Evolutionary conservation across 257 asterid species (phyloP).

Genomic region (Nicotiana tomentosiformis): DNA sequence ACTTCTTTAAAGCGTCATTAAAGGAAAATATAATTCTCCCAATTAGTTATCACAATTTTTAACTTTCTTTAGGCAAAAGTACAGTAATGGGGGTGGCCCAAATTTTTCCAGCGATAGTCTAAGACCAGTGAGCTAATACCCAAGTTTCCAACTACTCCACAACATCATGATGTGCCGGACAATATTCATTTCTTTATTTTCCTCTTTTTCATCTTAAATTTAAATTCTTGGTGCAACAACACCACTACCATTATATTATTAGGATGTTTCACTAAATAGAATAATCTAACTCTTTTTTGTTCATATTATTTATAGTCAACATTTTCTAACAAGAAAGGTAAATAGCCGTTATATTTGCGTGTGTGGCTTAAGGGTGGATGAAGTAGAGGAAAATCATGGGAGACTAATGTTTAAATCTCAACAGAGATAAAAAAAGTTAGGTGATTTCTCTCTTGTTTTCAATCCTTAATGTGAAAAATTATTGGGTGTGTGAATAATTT

Average conservation of each 20-base stretch:
- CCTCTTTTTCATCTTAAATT: constrained; percentile 9
- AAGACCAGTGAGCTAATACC: not conserved
- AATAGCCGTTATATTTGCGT: too few species aligned
- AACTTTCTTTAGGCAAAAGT: not conserved
- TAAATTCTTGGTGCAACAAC: constrained; percentile 19
- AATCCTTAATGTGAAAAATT: not conserved
- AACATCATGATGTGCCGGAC: constrained; percentile 33
- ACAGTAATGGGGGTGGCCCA: not conserved
- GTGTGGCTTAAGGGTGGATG: too few species aligned
- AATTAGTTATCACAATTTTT: not conserved
- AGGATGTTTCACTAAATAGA: not conserved
- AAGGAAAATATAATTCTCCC: constrained; percentile 15
- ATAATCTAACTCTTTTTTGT: not conserved
- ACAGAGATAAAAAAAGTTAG: not conserved
- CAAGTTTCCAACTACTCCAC: constrained; percentile 14
- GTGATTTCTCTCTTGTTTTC: not conserved
- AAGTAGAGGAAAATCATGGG: not conserved
- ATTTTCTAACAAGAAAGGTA: too few species aligned
- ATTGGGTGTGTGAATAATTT: not conserved
- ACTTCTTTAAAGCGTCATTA: not conserved
- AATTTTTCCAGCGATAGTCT: not conserved
- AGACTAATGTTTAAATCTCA: not conserved
- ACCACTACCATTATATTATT: constrained; percentile 24
- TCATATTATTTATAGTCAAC: not conserved
- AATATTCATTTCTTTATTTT: constrained; percentile 6